A percentile compares a stretch with the other conserved stretches of the same genome.
phyloP scores from a whole-genome alignment of 768 basidiomycete species.

The Suillus hirtellus region DNA sequence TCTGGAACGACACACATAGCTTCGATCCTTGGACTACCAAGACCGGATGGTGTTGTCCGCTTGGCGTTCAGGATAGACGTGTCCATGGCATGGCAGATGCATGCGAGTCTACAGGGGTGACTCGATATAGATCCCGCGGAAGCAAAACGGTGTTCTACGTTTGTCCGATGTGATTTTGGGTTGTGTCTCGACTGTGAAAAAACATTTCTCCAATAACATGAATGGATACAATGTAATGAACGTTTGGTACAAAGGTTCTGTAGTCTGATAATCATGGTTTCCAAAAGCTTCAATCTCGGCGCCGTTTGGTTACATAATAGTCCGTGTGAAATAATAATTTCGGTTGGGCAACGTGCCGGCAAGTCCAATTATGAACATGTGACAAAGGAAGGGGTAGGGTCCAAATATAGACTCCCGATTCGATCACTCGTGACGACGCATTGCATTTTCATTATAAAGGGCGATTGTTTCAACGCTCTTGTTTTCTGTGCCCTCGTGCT shows the following conservation, averaged over 20 bases:
- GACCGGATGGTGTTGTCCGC: neutral
- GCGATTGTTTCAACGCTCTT: neutral
- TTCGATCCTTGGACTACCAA: too few relatives aligned
- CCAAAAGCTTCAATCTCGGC: too few relatives aligned
- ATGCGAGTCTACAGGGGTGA: neutral
- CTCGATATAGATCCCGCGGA: neutral
- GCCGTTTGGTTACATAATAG: neutral
- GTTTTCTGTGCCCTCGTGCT: neutral
- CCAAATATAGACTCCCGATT: neutral
- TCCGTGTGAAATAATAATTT: neutral
- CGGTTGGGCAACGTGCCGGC: neutral
- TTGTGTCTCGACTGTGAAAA: neutral
- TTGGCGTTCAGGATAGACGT: neutral
- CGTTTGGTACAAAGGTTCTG: too few relatives aligned
- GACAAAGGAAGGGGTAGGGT: constrained; percentile 4
- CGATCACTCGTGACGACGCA: constrained; percentile 14
- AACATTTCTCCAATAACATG: neutral
- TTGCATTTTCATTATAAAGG: constrained; percentile 5
- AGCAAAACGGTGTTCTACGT: neutral
- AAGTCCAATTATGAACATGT: constrained; percentile 3
- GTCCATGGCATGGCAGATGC: neutral
- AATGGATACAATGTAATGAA: too few relatives aligned
- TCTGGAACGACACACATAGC: neutral
- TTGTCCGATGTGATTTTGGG: neutral
- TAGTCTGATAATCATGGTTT: too few relatives aligned